A percentile compares a stretch with the other conserved stretches of the same genome.
phyloP scores from a whole-genome alignment of 208 protist genomes.

The Trypanosoma theileri region DNA sequence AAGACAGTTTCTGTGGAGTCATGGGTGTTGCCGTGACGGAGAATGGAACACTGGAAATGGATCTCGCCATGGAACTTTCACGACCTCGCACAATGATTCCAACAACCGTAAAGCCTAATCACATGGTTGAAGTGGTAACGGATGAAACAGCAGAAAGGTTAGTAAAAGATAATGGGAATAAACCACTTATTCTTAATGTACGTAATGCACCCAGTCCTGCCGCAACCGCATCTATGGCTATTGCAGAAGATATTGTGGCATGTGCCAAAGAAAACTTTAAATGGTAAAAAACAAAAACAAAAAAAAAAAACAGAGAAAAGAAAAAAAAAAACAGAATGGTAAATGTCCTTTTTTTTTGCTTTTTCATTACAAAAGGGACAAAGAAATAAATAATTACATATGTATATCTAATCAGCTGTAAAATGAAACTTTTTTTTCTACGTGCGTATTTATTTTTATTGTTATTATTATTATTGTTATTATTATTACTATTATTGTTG shows the following conservation, averaged over 20 bases:
- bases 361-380: too few species aligned
- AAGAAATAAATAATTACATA: too few species aligned
- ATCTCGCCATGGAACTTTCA: constrained; percentile 80
- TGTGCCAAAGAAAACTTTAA: constrained; percentile 57
- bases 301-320: constrained; percentile 8
- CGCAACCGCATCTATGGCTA: constrained; percentile 83
- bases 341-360: not conserved
- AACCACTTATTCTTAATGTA: constrained; percentile 83
- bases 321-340: not conserved
- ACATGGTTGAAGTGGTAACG: constrained; percentile 45
- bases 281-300: constrained; percentile 57
- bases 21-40: constrained; percentile 64
- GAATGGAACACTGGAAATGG: constrained; percentile 53
- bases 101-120: constrained; percentile 34
- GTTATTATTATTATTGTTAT: too few species aligned
- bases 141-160: constrained; percentile 7
- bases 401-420: too few species aligned
- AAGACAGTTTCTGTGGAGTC: constrained; percentile 76
- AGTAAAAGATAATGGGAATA: constrained; percentile 8
- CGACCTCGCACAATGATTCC: constrained; percentile 52
- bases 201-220: constrained; percentile 89
- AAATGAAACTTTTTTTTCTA: too few species aligned
- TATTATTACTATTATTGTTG: too few species aligned
- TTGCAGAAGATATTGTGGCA: constrained; percentile 84
- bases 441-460: too few species aligned